Base-by-base conservation (phyloP, 2,329 filamentous ascomycete species). In the Fusarium tuaranense region DNA sequence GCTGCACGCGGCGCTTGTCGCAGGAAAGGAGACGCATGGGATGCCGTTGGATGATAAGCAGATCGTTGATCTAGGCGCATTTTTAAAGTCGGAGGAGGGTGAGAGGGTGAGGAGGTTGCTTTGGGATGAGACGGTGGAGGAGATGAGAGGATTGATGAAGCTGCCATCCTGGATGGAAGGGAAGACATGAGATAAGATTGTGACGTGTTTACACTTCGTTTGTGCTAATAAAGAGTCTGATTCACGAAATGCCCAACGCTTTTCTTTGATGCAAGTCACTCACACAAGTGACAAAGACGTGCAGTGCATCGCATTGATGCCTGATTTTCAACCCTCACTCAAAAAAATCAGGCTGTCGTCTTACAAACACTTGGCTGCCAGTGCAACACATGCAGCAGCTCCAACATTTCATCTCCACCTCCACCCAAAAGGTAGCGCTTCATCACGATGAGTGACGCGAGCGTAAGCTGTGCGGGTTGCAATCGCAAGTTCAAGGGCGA, bases 11-110 rank as follows among this genome's bases (percentile, higher is more conserved):
- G 68, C 61, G 1, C 27, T 69, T 1, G 68, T 76, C 4, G 67
- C 36, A 6, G 73, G 69, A 0, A 5, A 59, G 9, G 73, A 75
- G 46, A 60, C 73, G 2, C 75, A 77, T 32, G 75, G 73, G 4
- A 55, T 18, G 34, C 46, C 62, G 68, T 36, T 74, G 22, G 63
- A 55, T 16, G 70, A 75, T 16, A 68, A 65, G 22, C 14, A 63
- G 32, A 16, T 63, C 32, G 46, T 25, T 5, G 61, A 63, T 7
- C 16, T 63, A 2, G 61, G 44, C 3, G 44, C n/a, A 6, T 57
- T 55, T 32, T 36, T 64, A 12, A 30, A 32, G 25, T 64, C 61
- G 16, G 36, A 9, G 4, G 61, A 64, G 34, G 61, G 61, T 1
- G 30, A 16, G 44, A 53, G 32, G 4, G 34, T 53, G 30, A 30